These are phyloP conservation scores for Stephanocyclus meneghinianus DNA, from an alignment of 352 stramenopile species.

Conservation along the genomic window DNA sequence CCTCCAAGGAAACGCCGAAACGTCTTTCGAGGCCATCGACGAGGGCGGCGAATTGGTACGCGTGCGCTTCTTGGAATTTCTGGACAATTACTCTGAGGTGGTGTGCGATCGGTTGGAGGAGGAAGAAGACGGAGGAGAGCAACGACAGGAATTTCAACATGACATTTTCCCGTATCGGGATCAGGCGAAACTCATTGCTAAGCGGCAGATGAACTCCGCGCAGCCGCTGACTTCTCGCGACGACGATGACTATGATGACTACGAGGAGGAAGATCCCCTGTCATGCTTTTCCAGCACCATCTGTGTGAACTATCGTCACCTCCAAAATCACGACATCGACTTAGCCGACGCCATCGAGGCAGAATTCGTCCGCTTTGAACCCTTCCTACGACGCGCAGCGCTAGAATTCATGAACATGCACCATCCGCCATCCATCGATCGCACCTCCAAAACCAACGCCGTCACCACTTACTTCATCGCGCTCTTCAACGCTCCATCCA, in stretches of 20 bases:
- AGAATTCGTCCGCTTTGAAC: constrained; percentile 83
- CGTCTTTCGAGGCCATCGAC: constrained; percentile 57
- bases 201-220: constrained; percentile 42
- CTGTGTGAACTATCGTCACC: constrained; percentile 82
- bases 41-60: constrained; percentile 73
- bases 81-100: constrained; percentile 71
- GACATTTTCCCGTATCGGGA: constrained; percentile 75
- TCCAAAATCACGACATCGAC: constrained; percentile 71
- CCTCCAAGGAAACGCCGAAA: constrained; percentile 49
- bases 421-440: constrained; percentile 57
- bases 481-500: constrained; percentile 80
- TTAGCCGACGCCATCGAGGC: constrained; percentile 79
- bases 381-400: constrained; percentile 69
- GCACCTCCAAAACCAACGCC: background rate
- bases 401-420: constrained; percentile 65
- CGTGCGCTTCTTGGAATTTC: constrained; percentile 71
- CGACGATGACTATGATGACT: constrained; percentile 64
- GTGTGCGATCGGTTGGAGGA: constrained; percentile 8
- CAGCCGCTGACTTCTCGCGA: constrained; percentile 74
- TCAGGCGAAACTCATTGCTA: constrained; percentile 62
- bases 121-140: constrained; percentile 16
- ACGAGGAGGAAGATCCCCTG: constrained; percentile 24
- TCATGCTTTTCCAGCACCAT: constrained; percentile 73
- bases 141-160: constrained; percentile 9
- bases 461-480: constrained; percentile 80